Evolutionary conservation across 805 yeast genomes (phyloP).

Genomic region (Wickerhamomyces hampshirensis): DNA sequence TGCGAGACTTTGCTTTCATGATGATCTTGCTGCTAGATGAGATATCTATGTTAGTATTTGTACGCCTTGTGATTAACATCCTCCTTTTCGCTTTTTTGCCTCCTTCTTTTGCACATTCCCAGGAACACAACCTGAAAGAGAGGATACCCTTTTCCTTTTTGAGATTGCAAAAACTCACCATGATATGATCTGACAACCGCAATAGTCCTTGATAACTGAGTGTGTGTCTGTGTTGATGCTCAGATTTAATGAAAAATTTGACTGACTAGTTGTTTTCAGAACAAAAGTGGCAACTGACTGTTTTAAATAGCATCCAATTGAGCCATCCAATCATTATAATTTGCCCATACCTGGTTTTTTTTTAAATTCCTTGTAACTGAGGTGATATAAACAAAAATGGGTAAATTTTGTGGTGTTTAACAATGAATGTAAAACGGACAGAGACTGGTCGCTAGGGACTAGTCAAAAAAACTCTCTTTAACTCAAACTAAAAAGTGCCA

Average conservation of each 20-base stretch:
- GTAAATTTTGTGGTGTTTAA: constrained; percentile 16
- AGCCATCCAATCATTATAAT: constrained; percentile 3
- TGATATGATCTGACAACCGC: not conserved
- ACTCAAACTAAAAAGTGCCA: no score
- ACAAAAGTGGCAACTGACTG: constrained; percentile 3
- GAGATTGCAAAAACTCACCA: not conserved
- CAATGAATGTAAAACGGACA: constrained; percentile 11
- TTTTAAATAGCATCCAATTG: constrained; percentile 13
- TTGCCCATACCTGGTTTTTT: constrained; percentile 8
- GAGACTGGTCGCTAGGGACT: constrained; percentile 7
- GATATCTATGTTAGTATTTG: constrained; percentile 10
- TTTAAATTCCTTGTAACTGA: constrained; percentile 16
- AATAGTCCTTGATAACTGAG: no score
- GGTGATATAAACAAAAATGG: constrained; percentile 18
- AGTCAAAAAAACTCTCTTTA: no score
- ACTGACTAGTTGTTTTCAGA: no score
- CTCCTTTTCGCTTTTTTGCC: not conserved
- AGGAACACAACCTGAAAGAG: no score
- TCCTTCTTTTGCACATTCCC: not conserved
- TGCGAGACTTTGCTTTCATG: constrained; percentile 18
- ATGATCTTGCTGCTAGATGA: constrained; percentile 16
- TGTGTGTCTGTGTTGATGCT: no score
- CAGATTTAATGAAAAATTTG: no score
- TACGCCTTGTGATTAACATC: not conserved
- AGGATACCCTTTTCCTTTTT: no score